Evolutionary conservation across 2,329 filamentous ascomycete genomes (phyloP).

Genomic region (Penicillium sp.): DNA sequence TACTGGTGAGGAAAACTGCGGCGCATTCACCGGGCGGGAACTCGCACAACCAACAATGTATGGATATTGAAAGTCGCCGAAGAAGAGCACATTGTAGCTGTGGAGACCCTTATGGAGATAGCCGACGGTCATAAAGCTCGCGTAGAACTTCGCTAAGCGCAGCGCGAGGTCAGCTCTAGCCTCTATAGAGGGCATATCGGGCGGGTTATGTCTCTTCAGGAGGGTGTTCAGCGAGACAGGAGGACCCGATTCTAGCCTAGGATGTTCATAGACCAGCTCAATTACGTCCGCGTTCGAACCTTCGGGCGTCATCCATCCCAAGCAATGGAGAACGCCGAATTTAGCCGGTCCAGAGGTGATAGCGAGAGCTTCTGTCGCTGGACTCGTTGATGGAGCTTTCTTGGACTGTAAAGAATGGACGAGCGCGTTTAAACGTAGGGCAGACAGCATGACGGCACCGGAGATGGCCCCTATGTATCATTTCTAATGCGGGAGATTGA

Average conservation of each 20-base stretch:
- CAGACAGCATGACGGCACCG: too few relatives aligned
- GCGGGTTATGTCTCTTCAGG: neutral
- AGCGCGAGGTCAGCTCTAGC: neutral
- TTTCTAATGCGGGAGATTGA: too few relatives aligned
- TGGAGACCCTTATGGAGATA: slow-evolving; percentile 1
- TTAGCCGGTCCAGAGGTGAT: too few relatives aligned
- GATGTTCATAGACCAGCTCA: neutral
- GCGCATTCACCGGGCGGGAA: neutral
- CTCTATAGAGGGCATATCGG: neutral
- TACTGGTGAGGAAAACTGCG: neutral
- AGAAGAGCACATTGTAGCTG: slow-evolving; percentile 1
- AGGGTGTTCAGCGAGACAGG: neutral
- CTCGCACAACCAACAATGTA: neutral
- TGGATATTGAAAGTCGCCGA: neutral
- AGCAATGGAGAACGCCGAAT: neutral
- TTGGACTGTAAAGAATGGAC: neutral
- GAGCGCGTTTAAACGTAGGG: neutral
- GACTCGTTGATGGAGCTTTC: neutral
- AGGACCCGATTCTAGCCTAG: neutral
- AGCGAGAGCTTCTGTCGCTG: neutral
- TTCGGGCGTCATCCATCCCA: neutral
- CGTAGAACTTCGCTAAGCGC: neutral
- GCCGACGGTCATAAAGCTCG: neutral
- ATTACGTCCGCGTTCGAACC: neutral
- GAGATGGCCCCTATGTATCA: too few relatives aligned